Percentiles rank a stretch among this genome's conserved stretches.
phyloP scores from a whole-genome alignment of 768 basidiomycete genomes.

The Tylopilus intermedius region DNA sequence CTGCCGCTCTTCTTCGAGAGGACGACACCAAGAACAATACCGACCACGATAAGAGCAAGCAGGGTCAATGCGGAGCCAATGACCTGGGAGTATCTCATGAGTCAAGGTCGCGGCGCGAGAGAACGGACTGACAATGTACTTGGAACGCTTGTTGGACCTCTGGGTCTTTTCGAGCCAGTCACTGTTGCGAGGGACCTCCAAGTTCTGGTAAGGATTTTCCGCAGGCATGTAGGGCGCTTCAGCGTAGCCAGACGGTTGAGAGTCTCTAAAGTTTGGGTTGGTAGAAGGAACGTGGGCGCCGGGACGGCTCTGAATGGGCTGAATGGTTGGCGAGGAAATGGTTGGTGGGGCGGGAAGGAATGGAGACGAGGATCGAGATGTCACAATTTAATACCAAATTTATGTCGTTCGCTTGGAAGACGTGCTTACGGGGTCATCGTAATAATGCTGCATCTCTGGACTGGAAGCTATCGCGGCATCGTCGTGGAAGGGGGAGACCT shows the following conservation, averaged over 20 bases:
- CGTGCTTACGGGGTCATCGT: slow-evolving; percentile 25
- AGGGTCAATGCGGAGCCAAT: slow-evolving; percentile 46
- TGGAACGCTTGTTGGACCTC: slow-evolving; percentile 39
- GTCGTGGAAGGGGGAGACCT: slow-evolving; percentile 24
- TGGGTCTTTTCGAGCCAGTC: slow-evolving; percentile 39
- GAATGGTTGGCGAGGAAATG: not conserved
- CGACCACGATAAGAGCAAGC: slow-evolving; percentile 49
- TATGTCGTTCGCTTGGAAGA: not conserved
- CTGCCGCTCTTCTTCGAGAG: slow-evolving; percentile 51
- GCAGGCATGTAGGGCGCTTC: slow-evolving; percentile 23
- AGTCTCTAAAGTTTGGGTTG: slow-evolving; percentile 23
- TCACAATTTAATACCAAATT: slow-evolving; percentile 1
- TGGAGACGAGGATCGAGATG: not conserved
- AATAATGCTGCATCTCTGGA: slow-evolving; percentile 28
- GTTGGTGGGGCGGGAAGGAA: not conserved
- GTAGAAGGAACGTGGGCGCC: slow-evolving; percentile 35
- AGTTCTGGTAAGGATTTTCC: slow-evolving; percentile 29
- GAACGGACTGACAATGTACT: slow-evolving; percentile 48
- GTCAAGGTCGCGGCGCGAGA: not conserved
- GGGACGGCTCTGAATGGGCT: slow-evolving; percentile 31
- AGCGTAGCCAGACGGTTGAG: slow-evolving; percentile 21
- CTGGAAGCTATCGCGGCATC: slow-evolving; percentile 8
- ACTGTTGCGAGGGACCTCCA: slow-evolving; percentile 31
- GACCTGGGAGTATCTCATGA: slow-evolving; percentile 36
- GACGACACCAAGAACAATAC: slow-evolving; percentile 59